These are phyloP conservation scores for Ophiostoma montium DNA, from an alignment of 2,329 filamentous ascomycete species.

Conservation along the genomic window DNA sequence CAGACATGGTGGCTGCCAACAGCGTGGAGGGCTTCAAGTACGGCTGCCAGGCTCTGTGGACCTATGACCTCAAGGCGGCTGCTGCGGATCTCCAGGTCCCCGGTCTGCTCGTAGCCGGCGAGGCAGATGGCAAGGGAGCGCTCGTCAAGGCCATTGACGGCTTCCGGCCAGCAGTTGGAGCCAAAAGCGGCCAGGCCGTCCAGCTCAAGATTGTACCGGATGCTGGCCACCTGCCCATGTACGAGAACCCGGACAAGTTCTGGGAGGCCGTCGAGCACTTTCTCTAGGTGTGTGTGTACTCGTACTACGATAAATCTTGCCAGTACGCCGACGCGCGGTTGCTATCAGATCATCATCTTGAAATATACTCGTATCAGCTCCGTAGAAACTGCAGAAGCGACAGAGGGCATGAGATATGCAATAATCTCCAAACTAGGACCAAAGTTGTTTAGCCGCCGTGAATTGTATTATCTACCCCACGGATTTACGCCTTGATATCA, in stretches of 20 bases:
- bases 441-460: no score
- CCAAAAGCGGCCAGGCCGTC: slow-evolving; percentile 26
- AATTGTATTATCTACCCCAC: no score
- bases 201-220: slow-evolving; percentile 51
- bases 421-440: no score
- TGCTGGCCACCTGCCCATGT: slow-evolving; percentile 75
- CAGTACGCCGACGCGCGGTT: no score
- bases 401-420: no score
- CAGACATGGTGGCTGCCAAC: slow-evolving; percentile 55
- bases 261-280: slow-evolving; percentile 13
- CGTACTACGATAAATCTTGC: no score
- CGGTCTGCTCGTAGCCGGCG: slow-evolving; percentile 58
- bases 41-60: slow-evolving; percentile 55
- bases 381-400: no score
- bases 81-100: slow-evolving; percentile 42
- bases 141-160: slow-evolving; percentile 68
- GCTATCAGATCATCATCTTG: no score
- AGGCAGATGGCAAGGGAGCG: slow-evolving; percentile 54
- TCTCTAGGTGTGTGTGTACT: no score
- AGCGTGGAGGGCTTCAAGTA: slow-evolving; percentile 54
- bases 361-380: no score
- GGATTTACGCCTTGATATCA: background rate
- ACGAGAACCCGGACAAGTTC: slow-evolving; percentile 48
- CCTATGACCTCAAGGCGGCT: slow-evolving; percentile 49
- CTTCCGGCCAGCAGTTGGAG: slow-evolving; percentile 46